Base-by-base conservation (phyloP, 2,329 filamentous ascomycete species). In the Diaporthe sp. region DNA sequence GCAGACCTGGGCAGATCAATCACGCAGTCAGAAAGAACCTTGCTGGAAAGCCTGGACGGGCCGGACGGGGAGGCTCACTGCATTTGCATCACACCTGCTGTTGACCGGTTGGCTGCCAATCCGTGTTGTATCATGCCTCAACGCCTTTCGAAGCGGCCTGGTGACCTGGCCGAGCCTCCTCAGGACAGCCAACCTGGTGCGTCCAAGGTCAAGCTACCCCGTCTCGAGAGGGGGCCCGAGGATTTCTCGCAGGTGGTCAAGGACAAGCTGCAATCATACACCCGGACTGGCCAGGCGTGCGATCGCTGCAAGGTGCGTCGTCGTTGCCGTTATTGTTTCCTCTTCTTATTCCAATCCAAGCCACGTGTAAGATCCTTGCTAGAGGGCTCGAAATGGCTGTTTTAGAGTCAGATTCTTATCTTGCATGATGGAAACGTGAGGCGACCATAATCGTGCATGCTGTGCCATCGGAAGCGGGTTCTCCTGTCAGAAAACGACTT, bases 271-370 rank as follows among this genome's bases (percentile, higher is more conserved):
- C 87, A 88, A 78, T 87, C 88, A 4, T 90, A 90, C 78, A 89
- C 88, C 28, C 86, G 90, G 75, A 97, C 95, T 0, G 95, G 95
- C 13, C 95, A 97, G 85, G 95, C 95, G 44, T 97, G 95, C 88
- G 95, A 97, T 84, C 90, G 95, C 74, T 97, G 95, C 89, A 97
- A 96, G 90, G 93, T 94, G 84, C 79, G 88, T 76, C 17, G 65
- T 9, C 9, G 31, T 68, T 68, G 9, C 46, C 28, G 34, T 42
- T 2, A 37, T 4, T 37, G 65, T 22, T 53, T 8, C 22, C 49
- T 39, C n/a, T 3, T 53, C 17, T 4, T 0, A 10, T 17, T 37
- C 44, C n/a, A 28, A 1, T 53, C 2, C 46, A 51, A 7, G 19
- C 17, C 7, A 46, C 19, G n/a, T 22, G 5, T n/a, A 1, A 37